Conservation (phyloP, 2,329 filamentous ascomycete species). For the Aspergillus fumigatiaffinis region DNA sequence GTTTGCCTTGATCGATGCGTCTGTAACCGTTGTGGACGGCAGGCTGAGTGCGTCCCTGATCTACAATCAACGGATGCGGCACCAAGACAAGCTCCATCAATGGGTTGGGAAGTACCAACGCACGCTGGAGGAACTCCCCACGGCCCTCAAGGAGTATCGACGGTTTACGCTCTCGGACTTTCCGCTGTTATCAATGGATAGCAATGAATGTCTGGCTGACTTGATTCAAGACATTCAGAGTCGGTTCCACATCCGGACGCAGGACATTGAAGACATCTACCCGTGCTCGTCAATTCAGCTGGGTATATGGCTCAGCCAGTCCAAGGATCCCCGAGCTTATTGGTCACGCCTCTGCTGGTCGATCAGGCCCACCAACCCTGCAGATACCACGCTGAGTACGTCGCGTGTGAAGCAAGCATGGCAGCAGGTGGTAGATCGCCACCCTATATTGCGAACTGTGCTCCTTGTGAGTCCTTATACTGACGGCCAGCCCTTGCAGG, state of each 20-base stretch:
- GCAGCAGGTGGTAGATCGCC: slow-evolving; percentile 29
- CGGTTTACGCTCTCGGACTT: slow-evolving; percentile 10
- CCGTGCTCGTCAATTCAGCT: slow-evolving; percentile 13
- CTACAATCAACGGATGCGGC: not conserved
- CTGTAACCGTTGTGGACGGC: slow-evolving; percentile 1
- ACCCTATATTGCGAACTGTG: slow-evolving; percentile 40
- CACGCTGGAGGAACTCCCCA: not conserved
- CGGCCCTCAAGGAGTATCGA: not conserved
- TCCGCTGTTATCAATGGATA: slow-evolving; percentile 1
- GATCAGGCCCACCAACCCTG: not conserved
- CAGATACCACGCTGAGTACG: not conserved
- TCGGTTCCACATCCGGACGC: not conserved
- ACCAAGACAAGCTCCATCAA: not conserved
- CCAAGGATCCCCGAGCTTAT: slow-evolving; percentile 5
- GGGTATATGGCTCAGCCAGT: slow-evolving; percentile 14
- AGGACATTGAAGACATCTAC: slow-evolving; percentile 12
- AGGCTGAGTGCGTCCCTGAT: not conserved
- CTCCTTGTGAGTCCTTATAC: slow-evolving; percentile 8
- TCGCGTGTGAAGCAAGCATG: slow-evolving; percentile 36
- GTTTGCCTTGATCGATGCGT: slow-evolving; percentile 22
- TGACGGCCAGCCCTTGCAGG: slow-evolving; percentile 16
- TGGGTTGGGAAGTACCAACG: not conserved
- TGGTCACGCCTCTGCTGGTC: slow-evolving; percentile 6
- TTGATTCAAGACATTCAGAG: slow-evolving; percentile 5
- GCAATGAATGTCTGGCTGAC: not conserved